Percentiles rank a stretch among this genome's conserved stretches.
phyloP scores from a whole-genome alignment of 2,329 filamentous ascomycete genomes.

The Aspergillus sp. region DNA sequence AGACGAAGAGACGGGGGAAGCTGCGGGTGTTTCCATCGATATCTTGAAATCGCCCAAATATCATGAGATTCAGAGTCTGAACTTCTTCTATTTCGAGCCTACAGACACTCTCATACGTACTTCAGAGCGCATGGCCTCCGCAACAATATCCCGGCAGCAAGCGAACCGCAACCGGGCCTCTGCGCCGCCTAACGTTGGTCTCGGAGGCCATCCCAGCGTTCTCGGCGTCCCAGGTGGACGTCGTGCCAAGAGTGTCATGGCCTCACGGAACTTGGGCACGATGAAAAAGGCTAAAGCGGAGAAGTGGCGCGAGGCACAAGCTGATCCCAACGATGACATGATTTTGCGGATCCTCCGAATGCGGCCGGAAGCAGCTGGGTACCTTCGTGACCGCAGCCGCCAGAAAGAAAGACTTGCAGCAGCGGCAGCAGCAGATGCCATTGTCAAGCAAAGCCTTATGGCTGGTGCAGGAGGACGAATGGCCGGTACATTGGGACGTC shows the following conservation, averaged over 20 bases:
- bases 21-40: slow-evolving; percentile 83
- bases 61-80: slow-evolving; percentile 91
- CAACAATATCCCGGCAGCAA: slow-evolving; percentile 76
- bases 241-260: slow-evolving; percentile 74
- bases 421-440: slow-evolving; percentile 85
- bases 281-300: slow-evolving; percentile 96
- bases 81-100: slow-evolving; percentile 97
- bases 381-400: slow-evolving; percentile 84
- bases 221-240: slow-evolving; percentile 51
- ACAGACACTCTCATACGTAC: slow-evolving; percentile 89
- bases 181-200: slow-evolving; percentile 59
- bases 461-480: slow-evolving; percentile 56
- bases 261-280: slow-evolving; percentile 88
- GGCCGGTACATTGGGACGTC: slow-evolving; percentile 44
- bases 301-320: slow-evolving; percentile 91
- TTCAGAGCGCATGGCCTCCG: slow-evolving; percentile 93
- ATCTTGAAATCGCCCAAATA: slow-evolving; percentile 97
- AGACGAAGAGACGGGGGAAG: slow-evolving; percentile 79
- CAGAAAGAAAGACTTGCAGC: slow-evolving; percentile 93
- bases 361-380: slow-evolving; percentile 83
- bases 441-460: slow-evolving; percentile 87
- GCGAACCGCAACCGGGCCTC: slow-evolving; percentile 66
- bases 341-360: slow-evolving; percentile 92
- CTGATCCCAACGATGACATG: slow-evolving; percentile 97
- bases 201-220: slow-evolving; percentile 43